Base-by-base conservation (phyloP, 768 basidiomycete genomes). In the Tremella mesenterica region DNA sequence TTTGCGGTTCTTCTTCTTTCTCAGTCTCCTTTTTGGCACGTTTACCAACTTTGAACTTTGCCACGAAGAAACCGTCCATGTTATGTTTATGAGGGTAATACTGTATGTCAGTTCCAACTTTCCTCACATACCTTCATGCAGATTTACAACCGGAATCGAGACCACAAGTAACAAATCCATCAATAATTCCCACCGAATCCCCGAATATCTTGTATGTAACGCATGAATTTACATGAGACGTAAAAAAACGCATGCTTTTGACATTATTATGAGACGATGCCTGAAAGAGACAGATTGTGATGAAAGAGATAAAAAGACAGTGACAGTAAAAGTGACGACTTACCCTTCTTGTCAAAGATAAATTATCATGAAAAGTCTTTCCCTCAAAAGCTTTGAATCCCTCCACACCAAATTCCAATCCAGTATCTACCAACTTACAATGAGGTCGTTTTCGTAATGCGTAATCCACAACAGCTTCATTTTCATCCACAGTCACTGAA, bases 21-120 rank as follows among this genome's bases (percentile, higher is more conserved):
- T 71, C 64, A 23, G 62, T 71, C 26, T 66, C 63, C 3, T n/a
- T n/a, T 75, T 86, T 91, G 44, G 76, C 69, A 54, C 84, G 79
- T 74, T 82, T 87, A 70, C 83, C 85, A n/a, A 97, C 84, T 74
- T 87, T 92, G 80, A 99, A 88, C 74, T 97, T 97, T 54, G 93
- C 93, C 51, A 97, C 92, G 73, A 81, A 99, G 80, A 99, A 99
- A 4, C 95, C 95, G 72, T 99, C 95, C 92, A 97, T 95, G 75
- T 99, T 99, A 76, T 96, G 92, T 64, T 95, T 91, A 74, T 96
- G 92, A 14, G 92, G 74, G 53, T 73, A 73, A 56, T 67, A 73
- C 67, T 71, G 54, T 6, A 14, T 1, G 29, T 49, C 45, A 59
- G 88, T 71, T 26, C 13, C 7, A 38, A n/a, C 7, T 7, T 8